Conservation (phyloP, 2,329 filamentous ascomycete genomes). For the Aspergillus brasiliensis region DNA sequence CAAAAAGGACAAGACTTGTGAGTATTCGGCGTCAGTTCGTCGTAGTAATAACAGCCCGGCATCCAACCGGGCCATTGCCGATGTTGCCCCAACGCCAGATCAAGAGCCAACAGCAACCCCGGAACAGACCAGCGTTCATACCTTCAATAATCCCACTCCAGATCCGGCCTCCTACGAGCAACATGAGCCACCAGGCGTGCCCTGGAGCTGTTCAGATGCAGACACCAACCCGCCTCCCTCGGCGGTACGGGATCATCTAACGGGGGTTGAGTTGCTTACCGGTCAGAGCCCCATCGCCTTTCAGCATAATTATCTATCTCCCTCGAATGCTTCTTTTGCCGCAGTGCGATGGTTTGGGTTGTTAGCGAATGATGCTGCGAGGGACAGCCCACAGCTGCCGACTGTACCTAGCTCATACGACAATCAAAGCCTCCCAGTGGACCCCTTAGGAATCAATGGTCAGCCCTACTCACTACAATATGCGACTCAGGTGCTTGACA, state of each 20-base stretch:
- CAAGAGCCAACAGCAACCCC: not conserved
- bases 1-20: slow-evolving; percentile 28
- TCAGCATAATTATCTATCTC: slow-evolving; percentile 10
- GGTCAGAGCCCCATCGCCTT: not conserved
- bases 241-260: not conserved
- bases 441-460: not conserved
- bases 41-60: not conserved
- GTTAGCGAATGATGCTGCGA: slow-evolving; percentile 23
- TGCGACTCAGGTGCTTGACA: not conserved
- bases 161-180: not conserved
- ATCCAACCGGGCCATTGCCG: not conserved
- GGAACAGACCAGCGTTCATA: too few species aligned
- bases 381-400: slow-evolving; percentile 14
- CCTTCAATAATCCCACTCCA: not conserved
- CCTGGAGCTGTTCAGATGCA: not conserved
- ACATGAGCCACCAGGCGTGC: not conserved
- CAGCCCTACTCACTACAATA: not conserved
- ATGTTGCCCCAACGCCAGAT: not conserved
- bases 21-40: slow-evolving; percentile 16
- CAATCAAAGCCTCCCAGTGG: slow-evolving; percentile 23
- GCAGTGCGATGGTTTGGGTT: slow-evolving; percentile 53
- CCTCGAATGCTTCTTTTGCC: slow-evolving; percentile 38
- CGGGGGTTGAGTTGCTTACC: not conserved
- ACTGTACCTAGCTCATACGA: slow-evolving; percentile 16
- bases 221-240: not conserved